These are phyloP conservation scores for Penicillium oxalicum DNA, from an alignment of 2,329 filamentous ascomycete species.

Conservation along the genomic window DNA sequence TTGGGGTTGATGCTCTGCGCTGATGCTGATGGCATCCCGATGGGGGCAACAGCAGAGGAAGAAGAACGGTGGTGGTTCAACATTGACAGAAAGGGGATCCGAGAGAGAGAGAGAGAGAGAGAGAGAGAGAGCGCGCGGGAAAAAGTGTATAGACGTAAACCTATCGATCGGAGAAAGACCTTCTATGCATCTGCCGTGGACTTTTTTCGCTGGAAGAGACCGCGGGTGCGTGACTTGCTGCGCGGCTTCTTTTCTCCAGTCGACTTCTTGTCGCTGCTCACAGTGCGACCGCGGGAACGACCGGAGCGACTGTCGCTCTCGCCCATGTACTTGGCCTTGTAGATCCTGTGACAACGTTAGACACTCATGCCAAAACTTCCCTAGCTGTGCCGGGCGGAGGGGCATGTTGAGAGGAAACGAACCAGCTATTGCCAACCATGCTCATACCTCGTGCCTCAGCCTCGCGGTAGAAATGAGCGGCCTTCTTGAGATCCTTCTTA, in stretches of 20 bases:
- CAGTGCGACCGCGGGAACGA: constrained; percentile 29
- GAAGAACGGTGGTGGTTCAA: too few species aligned
- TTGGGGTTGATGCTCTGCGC: too few species aligned
- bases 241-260: constrained; percentile 59
- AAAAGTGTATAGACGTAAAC: too few species aligned
- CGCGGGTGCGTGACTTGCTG: constrained; percentile 70
- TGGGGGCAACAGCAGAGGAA: too few species aligned
- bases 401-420: constrained; percentile 37
- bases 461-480: constrained; percentile 80
- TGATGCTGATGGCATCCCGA: too few species aligned
- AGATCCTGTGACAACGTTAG: constrained; percentile 61
- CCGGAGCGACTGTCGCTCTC: constrained; percentile 48
- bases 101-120: too few species aligned
- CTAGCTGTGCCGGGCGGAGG: too few species aligned
- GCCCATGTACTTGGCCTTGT: constrained; percentile 85
- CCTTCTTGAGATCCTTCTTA: constrained; percentile 94
- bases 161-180: not conserved
- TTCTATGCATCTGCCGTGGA: constrained; percentile 14
- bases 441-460: constrained; percentile 91
- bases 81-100: too few species aligned
- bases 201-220: constrained; percentile 64
- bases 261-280: constrained; percentile 46
- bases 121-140: too few species aligned
- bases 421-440: constrained; percentile 99
- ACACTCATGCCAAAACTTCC: too few species aligned